Conservation (phyloP, 2,329 filamentous ascomycete genomes). For the Claviceps sp. region DNA sequence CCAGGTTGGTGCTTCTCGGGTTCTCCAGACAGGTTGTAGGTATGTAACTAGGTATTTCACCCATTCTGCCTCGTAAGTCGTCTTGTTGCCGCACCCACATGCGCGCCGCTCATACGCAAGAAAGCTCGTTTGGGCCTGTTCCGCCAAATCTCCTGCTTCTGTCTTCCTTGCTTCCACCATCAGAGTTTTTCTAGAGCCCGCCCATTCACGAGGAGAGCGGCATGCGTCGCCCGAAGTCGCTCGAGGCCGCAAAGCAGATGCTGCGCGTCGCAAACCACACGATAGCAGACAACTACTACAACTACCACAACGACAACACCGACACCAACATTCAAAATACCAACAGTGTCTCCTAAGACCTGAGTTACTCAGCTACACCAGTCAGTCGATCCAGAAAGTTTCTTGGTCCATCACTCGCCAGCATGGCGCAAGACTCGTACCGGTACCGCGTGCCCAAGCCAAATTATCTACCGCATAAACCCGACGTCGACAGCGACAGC, state of each 20-base stretch:
- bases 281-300: neutral
- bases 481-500: conserved; percentile 36
- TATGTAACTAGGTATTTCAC: too few species aligned
- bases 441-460: conserved; percentile 41
- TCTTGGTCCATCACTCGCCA: neutral
- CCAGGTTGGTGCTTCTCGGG: too few species aligned
- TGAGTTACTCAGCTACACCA: too few species aligned
- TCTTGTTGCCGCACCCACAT: too few species aligned
- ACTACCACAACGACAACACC: neutral
- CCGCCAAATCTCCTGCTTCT: neutral
- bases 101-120: too few species aligned
- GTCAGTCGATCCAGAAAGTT: neutral
- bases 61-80: too few species aligned
- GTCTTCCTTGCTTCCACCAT: neutral
- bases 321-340: neutral
- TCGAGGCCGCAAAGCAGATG: neutral
- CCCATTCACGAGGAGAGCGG: neutral
- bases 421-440: conserved; percentile 33
- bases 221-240: neutral
- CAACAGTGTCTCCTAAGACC: neutral
- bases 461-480: conserved; percentile 45
- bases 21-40: too few species aligned
- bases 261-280: neutral
- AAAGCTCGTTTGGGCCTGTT: neutral
- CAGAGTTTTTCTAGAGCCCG: too few species aligned